Conservation (phyloP, 179 eudicot species). For the Carnegiea gigantea region DNA sequence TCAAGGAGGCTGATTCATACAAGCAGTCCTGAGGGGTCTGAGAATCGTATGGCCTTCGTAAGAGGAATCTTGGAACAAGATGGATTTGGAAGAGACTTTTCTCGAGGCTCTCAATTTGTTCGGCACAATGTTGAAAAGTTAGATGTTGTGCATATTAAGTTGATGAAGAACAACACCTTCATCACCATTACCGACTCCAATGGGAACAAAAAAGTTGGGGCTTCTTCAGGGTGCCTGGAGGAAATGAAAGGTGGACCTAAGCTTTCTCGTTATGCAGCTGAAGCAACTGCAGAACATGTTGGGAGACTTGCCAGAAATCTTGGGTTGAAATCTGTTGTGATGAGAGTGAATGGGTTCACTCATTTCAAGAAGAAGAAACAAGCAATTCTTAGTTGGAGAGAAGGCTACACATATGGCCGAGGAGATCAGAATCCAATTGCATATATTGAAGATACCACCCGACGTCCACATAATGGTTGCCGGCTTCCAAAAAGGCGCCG, state of each 20-base stretch:
- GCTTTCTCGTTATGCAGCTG: constrained; percentile 64
- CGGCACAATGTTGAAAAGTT: constrained; percentile 42
- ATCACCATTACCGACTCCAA: constrained; percentile 78
- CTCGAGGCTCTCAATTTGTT: constrained; percentile 21
- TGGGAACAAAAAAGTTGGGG: constrained; percentile 72
- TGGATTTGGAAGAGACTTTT: constrained; percentile 3
- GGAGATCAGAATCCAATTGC: constrained; percentile 61
- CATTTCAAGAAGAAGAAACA: constrained; percentile 81
- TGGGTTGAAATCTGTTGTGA: constrained; percentile 73
- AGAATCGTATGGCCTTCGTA: constrained; percentile 39
- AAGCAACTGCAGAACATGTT: constrained; percentile 79
- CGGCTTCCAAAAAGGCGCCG: constrained; percentile 71
- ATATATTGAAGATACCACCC: constrained; percentile 80
- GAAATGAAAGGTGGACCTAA: constrained; percentile 74
- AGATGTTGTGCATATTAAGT: constrained; percentile 79
- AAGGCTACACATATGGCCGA: constrained; percentile 64
- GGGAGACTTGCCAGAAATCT: constrained; percentile 63
- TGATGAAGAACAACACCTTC: constrained; percentile 72
- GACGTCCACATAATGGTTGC: constrained; percentile 90
- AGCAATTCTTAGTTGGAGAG: constrained; percentile 72
- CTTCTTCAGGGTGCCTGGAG: constrained; percentile 63
- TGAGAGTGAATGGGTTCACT: constrained; percentile 82
- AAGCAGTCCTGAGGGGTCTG: constrained; percentile 44
- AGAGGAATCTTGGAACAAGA: constrained; percentile 41
- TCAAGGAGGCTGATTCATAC: constrained; percentile 50